Evolutionary conservation across 192 early-diverging fungal genomes (phyloP).

Genomic region (Mortierella hygrophila): DNA sequence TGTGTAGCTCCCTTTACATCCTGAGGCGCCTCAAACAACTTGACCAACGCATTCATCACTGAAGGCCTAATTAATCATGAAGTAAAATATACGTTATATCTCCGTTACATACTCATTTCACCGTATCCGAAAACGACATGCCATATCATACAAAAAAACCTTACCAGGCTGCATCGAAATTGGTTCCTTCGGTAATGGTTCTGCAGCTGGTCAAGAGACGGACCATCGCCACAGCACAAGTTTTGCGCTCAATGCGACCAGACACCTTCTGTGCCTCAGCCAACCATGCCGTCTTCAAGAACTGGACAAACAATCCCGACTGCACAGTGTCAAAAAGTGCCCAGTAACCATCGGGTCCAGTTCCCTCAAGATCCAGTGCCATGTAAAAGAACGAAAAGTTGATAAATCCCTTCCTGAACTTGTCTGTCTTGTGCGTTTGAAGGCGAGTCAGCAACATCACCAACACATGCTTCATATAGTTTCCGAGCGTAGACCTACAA

Average conservation of each 20-base stretch:
- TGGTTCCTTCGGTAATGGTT: constrained; percentile 66
- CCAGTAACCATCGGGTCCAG: constrained; percentile 66
- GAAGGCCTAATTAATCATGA: constrained; percentile 57
- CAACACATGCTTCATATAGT: constrained; percentile 64
- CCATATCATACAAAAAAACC: constrained; percentile 8
- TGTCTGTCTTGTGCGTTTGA: constrained; percentile 71
- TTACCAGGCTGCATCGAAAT: constrained; percentile 62
- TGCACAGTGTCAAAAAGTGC: constrained; percentile 44
- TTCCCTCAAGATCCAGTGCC: constrained; percentile 70
- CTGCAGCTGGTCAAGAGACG: constrained; percentile 70
- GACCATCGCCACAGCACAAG: constrained; percentile 72
- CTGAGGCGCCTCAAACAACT: constrained; percentile 72
- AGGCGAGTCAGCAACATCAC: constrained; percentile 60
- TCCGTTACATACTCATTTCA: neutral
- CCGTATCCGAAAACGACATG: neutral
- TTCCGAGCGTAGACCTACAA: constrained; percentile 55
- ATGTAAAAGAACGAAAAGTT: constrained; percentile 76
- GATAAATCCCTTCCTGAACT: constrained; percentile 75
- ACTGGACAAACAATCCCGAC: constrained; percentile 71
- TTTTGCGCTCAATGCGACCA: constrained; percentile 71
- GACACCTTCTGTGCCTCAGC: constrained; percentile 71
- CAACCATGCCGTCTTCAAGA: constrained; percentile 74
- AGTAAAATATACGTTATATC: neutral
- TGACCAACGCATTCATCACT: constrained; percentile 63
- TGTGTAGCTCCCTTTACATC: constrained; percentile 55